A percentile compares a stretch with the other conserved stretches of the same genome.
These are phyloP conservation scores for Dipteronia sinensis DNA, from an alignment of 345 rosid genomes.

Conservation along the genomic window DNA sequence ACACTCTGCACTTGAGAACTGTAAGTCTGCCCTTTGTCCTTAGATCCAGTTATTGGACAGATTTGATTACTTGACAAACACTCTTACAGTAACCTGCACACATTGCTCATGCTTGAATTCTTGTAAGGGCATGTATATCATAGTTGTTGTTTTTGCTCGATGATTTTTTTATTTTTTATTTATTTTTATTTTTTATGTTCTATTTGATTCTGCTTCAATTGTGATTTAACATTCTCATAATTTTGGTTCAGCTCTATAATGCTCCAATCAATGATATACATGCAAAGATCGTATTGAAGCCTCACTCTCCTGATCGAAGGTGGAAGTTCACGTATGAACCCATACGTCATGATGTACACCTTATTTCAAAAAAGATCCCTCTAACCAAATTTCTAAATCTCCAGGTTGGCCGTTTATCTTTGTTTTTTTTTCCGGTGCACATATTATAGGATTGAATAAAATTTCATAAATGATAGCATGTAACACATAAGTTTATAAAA, in stretches of 20 bases:
- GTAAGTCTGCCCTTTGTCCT: background rate
- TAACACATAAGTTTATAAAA: background rate
- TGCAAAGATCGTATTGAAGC: constrained; percentile 83
- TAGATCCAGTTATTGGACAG: background rate
- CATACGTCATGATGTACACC: constrained; percentile 59
- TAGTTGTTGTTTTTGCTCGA: background rate
- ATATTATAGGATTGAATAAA: background rate
- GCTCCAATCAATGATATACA: constrained; percentile 83
- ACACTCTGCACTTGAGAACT: background rate
- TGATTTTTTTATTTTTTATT: background rate
- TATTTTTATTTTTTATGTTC: background rate
- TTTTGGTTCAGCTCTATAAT: constrained; percentile 65
- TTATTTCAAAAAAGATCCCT: constrained; percentile 84
- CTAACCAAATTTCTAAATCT: constrained; percentile 76
- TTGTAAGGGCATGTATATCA: background rate
- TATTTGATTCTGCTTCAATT: background rate
- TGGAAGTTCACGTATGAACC: constrained; percentile 92
- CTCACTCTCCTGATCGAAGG: constrained; percentile 62
- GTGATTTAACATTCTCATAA: constrained; percentile 18
- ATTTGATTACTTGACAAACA: background rate
- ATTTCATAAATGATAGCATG: background rate
- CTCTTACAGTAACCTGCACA: background rate
- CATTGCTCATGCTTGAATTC: background rate
- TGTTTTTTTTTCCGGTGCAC: background rate
- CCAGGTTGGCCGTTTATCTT: constrained; percentile 51